A percentile compares a stretch with the other conserved stretches of the same genome.
Conservation (phyloP, 192 early-diverging fungal species). For the Podila minutissima region DNA sequence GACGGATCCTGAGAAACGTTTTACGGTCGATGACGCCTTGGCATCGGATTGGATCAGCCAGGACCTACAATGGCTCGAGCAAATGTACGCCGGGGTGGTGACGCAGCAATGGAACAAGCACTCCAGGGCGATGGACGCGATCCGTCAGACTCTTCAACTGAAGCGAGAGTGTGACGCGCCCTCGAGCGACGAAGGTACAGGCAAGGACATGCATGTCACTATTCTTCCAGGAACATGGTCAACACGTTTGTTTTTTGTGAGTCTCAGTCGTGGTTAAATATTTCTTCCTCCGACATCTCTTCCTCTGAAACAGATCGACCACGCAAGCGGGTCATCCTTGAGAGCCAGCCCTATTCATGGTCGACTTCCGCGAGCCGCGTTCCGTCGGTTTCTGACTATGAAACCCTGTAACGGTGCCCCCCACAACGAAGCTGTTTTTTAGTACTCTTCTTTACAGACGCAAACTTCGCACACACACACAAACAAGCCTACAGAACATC, state of each 20-base stretch:
- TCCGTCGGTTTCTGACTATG: slow-evolving; percentile 1
- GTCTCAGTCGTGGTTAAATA: too few species aligned
- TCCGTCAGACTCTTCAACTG: not conserved
- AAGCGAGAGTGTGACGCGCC: not conserved
- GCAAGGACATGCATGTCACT: not conserved
- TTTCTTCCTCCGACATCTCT: too few species aligned
- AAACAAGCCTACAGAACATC: too few species aligned
- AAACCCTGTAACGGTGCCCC: not conserved
- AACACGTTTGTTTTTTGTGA: too few species aligned
- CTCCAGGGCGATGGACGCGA: not conserved
- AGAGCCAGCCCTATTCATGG: not conserved
- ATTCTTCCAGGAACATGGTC: too few species aligned
- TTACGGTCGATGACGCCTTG: slow-evolving; percentile 62
- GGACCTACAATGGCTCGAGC: slow-evolving; percentile 51
- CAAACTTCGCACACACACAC: too few species aligned
- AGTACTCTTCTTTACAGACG: too few species aligned
- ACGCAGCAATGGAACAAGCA: slow-evolving; percentile 12
- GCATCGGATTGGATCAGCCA: slow-evolving; percentile 64
- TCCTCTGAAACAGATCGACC: not conserved
- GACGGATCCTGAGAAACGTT: slow-evolving; percentile 56
- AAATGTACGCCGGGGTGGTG: slow-evolving; percentile 51
- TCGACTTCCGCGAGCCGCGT: not conserved
- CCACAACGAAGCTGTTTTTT: not conserved
- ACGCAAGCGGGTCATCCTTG: not conserved
- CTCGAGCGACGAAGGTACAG: not conserved